Percentiles rank a stretch among this genome's conserved stretches.
phyloP scores from a whole-genome alignment of 2,329 filamentous ascomycete genomes.

The Colletotrichum zoysiae region DNA sequence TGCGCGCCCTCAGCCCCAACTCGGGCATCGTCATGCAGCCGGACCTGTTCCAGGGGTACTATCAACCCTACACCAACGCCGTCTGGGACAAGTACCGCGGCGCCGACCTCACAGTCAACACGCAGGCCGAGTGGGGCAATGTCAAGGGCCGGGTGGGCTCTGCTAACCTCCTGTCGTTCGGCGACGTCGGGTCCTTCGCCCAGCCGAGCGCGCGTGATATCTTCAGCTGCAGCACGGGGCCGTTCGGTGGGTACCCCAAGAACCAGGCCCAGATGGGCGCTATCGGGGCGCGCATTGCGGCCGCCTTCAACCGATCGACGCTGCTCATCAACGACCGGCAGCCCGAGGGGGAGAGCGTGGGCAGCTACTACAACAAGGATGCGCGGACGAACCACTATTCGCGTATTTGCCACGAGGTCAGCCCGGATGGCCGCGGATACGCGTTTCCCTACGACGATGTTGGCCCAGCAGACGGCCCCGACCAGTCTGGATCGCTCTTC shows the following conservation, averaged over 20 bases:
- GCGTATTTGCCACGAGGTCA: conserved; percentile 72
- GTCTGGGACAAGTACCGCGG: conserved; percentile 65
- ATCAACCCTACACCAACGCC: conserved; percentile 60
- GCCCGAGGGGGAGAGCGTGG: conserved; percentile 63
- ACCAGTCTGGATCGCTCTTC: conserved; percentile 73
- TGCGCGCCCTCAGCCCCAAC: conserved; percentile 68
- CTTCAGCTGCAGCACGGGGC: conserved; percentile 67
- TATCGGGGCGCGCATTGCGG: conserved; percentile 79
- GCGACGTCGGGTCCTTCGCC: conserved; percentile 55
- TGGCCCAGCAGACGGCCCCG: conserved; percentile 62
- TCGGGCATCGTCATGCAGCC: conserved; percentile 59
- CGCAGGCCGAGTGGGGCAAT: conserved; percentile 65
- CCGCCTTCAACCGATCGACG: conserved; percentile 81
- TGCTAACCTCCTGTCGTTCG: conserved; percentile 56
- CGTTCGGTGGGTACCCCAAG: conserved; percentile 61
- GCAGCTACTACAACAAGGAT: conserved; percentile 67
- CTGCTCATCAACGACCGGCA: conserved; percentile 66
- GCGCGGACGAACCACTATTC: conserved; percentile 75
- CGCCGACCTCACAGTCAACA: conserved; percentile 63
- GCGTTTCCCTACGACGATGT: conserved; percentile 82
- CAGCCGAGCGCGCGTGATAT: conserved; percentile 63
- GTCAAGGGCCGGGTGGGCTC: conserved; percentile 57
- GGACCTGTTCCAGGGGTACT: conserved; percentile 64
- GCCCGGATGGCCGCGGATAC: conserved; percentile 72
- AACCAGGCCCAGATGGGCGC: conserved; percentile 65